phyloP scores from a whole-genome alignment of 2,329 filamentous ascomycete species.

The Claviceps digitariae region DNA sequence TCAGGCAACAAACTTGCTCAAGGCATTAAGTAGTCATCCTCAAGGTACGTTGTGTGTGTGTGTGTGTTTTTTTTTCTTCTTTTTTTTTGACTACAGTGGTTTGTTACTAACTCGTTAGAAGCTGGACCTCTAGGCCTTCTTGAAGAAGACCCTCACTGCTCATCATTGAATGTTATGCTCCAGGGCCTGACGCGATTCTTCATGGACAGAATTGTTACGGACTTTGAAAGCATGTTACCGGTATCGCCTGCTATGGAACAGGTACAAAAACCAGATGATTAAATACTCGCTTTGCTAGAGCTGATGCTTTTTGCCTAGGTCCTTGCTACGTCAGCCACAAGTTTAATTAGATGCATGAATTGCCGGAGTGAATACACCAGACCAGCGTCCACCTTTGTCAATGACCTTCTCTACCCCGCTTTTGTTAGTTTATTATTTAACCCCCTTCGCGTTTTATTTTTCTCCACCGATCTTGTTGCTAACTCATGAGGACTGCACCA shows the following conservation, averaged over 20 bases:
- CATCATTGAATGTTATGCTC: constrained; percentile 65
- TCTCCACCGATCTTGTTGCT: not conserved
- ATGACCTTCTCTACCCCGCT: constrained; percentile 70
- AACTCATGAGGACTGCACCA: constrained; percentile 11
- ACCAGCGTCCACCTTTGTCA: constrained; percentile 66
- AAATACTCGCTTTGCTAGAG: not conserved
- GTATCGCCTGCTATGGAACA: constrained; percentile 56
- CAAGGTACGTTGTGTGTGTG: constrained; percentile 37
- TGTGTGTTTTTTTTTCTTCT: too few relatives aligned
- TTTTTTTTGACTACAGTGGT: too few relatives aligned
- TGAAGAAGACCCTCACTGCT: constrained; percentile 66
- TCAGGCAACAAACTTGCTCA: constrained; percentile 88
- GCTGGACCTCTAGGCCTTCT: constrained; percentile 65
- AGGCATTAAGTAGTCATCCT: constrained; percentile 71
- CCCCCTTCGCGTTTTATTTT: not conserved
- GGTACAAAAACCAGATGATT: constrained; percentile 20
- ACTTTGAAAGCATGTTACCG: constrained; percentile 56
- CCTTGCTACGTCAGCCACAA: constrained; percentile 57
- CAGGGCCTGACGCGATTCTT: constrained; percentile 80
- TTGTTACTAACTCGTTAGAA: constrained; percentile 13
- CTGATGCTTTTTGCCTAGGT: constrained; percentile 18
- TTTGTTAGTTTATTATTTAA: constrained; percentile 14
- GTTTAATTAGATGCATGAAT: constrained; percentile 68
- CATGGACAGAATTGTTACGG: constrained; percentile 63
- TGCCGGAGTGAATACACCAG: constrained; percentile 79